phyloP scores from a whole-genome alignment of 1,284 basidiomycete genomes.

The Neonothopanus nambi region DNA sequence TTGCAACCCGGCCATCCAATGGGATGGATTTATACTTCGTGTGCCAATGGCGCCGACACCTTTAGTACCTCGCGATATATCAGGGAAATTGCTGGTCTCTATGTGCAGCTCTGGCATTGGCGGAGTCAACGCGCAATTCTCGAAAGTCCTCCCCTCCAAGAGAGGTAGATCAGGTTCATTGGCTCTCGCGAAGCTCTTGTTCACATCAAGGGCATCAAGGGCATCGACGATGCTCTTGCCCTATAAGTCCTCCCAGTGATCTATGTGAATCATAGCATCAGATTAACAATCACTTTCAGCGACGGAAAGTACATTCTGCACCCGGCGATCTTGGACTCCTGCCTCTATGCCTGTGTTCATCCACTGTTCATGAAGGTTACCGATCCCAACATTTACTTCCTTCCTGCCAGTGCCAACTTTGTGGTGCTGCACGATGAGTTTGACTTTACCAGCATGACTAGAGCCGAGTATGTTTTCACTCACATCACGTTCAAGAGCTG shows the following conservation, averaged over 20 bases:
- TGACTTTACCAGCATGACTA: no score
- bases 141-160: constrained; percentile 4
- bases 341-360: constrained; percentile 25
- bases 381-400: constrained; percentile 26
- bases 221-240: not conserved
- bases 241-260: not conserved
- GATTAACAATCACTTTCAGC: constrained; percentile 4
- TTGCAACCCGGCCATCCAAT: constrained; percentile 39
- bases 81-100: constrained; percentile 12
- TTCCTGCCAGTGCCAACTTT: constrained; percentile 16
- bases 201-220: no score
- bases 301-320: constrained; percentile 24
- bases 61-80: not conserved
- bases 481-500: no score
- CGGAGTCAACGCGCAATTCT: constrained; percentile 6
- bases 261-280: not conserved
- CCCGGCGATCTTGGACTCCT: constrained; percentile 33
- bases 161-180: not conserved
- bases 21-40: no score
- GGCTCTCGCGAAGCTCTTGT: not conserved
- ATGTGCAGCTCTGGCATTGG: constrained; percentile 11
- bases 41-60: constrained; percentile 19
- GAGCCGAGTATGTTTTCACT: no score
- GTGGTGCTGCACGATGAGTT: constrained; percentile 4
- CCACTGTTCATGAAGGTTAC: constrained; percentile 22